Conservation (phyloP, 2,329 filamentous ascomycete species). For the Trichophyton equinum region DNA sequence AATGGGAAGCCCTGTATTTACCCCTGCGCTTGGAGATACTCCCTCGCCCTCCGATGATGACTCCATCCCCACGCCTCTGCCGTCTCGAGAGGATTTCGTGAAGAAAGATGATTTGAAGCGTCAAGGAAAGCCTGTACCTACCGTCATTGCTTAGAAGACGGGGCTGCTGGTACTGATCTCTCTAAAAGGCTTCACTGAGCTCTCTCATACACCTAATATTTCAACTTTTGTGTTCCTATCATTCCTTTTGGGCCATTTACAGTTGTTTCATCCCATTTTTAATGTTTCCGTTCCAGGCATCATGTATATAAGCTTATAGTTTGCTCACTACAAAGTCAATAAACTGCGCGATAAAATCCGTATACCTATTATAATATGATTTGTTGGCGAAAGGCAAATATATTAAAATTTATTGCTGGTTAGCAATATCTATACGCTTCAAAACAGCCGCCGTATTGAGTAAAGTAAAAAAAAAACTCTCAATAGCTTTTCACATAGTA, state of each 20-base stretch:
- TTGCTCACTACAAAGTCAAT: too few relatives aligned
- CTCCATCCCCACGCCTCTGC: not conserved
- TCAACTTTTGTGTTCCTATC: too few relatives aligned
- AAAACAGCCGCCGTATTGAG: not conserved
- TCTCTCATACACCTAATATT: too few relatives aligned
- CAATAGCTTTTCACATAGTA: not conserved
- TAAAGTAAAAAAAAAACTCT: not conserved
- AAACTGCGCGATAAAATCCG: too few relatives aligned
- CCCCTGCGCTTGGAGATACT: not conserved
- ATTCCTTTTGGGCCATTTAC: too few relatives aligned
- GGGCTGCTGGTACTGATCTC: not conserved
- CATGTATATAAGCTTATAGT: too few relatives aligned
- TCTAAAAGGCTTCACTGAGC: not conserved
- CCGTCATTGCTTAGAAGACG: not conserved
- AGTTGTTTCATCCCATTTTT: too few relatives aligned
- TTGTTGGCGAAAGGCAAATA: not conserved
- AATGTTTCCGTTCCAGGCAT: too few relatives aligned
- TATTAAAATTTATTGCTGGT: not conserved
- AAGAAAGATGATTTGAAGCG: not conserved
- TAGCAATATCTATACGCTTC: not conserved
- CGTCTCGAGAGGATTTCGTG: not conserved
- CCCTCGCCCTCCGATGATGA: not conserved
- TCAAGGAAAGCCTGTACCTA: not conserved
- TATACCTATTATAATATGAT: too few relatives aligned
- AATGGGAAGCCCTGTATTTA: not conserved